Evolutionary conservation across 2,329 filamentous ascomycete species (phyloP), one percentile per base, ranked within the genome.

Genomic region (Hymenoscyphus infarciens): DNA sequence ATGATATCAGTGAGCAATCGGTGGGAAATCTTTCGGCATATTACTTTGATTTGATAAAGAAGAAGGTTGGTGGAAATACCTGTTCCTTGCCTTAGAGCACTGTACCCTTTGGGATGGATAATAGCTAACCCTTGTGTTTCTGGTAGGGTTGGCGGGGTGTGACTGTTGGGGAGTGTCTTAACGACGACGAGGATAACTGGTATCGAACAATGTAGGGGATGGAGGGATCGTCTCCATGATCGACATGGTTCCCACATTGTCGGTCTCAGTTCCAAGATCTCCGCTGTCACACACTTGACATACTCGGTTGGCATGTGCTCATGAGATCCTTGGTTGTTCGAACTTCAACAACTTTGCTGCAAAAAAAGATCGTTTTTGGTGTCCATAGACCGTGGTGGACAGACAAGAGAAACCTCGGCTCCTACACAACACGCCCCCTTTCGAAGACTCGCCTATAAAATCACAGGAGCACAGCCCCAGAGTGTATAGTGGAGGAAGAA

Each of bases 121-220:
- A 42, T 22, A 22, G 19, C 42, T 49, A 49, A 49, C n/a, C n/a
- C n/a, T 22, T 49, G 42, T 49, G 6, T 11, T 22, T 11, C 11
- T n/a, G 42, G 25, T 49, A 49, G 39, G 76, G 76, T 0, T 73
- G 76, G 61, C 63, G 64, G 71, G 75, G 72, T 64, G 78, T 80
- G 27, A 77, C 78, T 3, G 75, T 80, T 53, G 80, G 78, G 0
- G 74, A 80, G 42, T 82, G 80, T 66, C 67, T 81, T 45, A 76
- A 75, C 2, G 78, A 81, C 63, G 62, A 66, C n/a, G 56, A 42
- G 25, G 73, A 71, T 10, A 71, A 74, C 53, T 81, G 79, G 80
- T 81, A 81, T 56, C 64, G 68, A 10, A 58, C 67, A 54, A 38
- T 69, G 29, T 49, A 61, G 16, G 61, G 57, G n/a, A 62, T 39